Conservation (phyloP, 345 rosid species). For the Linum lewisii region DNA sequence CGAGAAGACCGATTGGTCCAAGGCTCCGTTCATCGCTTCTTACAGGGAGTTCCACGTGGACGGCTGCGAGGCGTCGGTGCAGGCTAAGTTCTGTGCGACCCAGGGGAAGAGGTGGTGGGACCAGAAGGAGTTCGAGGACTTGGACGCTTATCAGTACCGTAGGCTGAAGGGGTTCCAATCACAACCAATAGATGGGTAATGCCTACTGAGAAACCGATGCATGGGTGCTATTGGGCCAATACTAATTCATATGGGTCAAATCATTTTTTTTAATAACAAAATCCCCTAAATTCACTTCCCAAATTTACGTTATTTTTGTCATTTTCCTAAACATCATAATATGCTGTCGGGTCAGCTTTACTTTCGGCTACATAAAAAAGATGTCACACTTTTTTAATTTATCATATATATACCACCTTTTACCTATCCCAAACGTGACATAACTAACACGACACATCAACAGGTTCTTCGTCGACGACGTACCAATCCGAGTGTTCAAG, state of each 20-base stretch:
- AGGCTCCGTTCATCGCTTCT: slow-evolving; percentile 4
- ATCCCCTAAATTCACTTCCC: no score
- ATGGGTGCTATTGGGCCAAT: no score
- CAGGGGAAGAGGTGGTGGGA: slow-evolving; percentile 8
- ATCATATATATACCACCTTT: background rate
- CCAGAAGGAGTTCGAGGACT: slow-evolving; percentile 7
- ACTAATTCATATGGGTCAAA: no score
- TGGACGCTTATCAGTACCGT: background rate
- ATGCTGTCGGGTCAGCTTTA: no score
- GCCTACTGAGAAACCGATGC: no score
- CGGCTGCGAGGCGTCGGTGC: slow-evolving; percentile 6
- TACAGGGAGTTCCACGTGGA: slow-evolving; percentile 5
- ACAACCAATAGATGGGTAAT: no score
- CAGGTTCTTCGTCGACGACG: slow-evolving; percentile 6
- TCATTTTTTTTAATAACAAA: no score
- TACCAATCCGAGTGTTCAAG: slow-evolving; percentile 3
- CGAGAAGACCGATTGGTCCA: slow-evolving; percentile 8
- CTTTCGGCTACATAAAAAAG: no score
- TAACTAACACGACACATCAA: background rate
- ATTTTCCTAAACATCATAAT: no score
- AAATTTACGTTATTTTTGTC: no score
- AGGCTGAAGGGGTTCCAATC: no score
- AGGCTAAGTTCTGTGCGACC: slow-evolving; percentile 5
- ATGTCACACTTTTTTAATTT: no score
- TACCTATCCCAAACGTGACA: background rate